Base-by-base conservation (phyloP, 768 basidiomycete genomes). In the Collybia nuda region DNA sequence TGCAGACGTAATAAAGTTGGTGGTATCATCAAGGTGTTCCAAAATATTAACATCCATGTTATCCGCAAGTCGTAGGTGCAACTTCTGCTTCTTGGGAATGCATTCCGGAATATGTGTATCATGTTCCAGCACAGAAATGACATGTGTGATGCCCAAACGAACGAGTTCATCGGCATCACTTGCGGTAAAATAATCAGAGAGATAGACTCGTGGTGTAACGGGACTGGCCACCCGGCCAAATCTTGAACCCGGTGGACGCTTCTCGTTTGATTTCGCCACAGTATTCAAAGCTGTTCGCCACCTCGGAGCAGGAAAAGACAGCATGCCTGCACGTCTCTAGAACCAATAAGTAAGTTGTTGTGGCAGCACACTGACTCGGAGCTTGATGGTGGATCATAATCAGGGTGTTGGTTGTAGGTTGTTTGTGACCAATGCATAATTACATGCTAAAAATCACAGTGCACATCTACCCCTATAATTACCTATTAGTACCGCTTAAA, bases 61-160 rank as follows among this genome's bases (percentile, higher is more conserved):
- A 51, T 75, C 74, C 19, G 57, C 54, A 29, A 75, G 54, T 23
- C 56, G 48, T 35, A 92, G 73, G 55, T 83, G 84, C 52, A 90
- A 64, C 49, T 56, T 69, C 39, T 62, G 62, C 18, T 69, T 60
- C n/a, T 53, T 68, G 18, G 67, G 64, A 48, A 88, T 74, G 39
- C 67, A 58, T 15, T 68, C 65, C 5, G 80, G 80, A 51, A 82
- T 66, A 9, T 58, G 62, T 7, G 79, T 78, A 17, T 67, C 67
- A 29, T 67, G 55, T 49, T 90, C 86, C 40, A 90, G 53, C 26
- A 85, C 76, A 21, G 84, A 86, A 22, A 91, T 65, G 52, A 91
- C 70, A 67, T 91, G 90, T 0, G 89, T 91, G 55, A 90, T 80
- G 11, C 85, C 85, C 5, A 88, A 76, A 18, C 66, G 67, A 9